Evolutionary conservation across 2,329 filamentous ascomycete species (phyloP), one percentile per base, ranked within the genome.

Genomic region (Ophiostoma australiae): DNA sequence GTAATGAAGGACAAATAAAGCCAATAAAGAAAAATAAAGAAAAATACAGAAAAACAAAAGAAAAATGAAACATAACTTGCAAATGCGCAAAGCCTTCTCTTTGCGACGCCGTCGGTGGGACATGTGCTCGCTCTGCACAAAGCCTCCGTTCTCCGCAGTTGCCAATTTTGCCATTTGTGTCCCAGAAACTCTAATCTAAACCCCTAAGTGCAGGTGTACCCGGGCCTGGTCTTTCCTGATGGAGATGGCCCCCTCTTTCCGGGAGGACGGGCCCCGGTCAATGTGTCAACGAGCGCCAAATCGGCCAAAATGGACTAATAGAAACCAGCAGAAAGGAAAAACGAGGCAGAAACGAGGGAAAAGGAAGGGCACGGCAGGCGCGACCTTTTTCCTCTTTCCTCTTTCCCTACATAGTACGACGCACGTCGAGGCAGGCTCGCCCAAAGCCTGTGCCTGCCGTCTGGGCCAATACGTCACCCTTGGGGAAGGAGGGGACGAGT

Each of bases 201-300:
- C 84, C 84, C 82, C 82, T 85, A 86, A 85, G 84, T 84, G 84
- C 84, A 86, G 83, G 83, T 85, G 78, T 78, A 81, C 78, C 79
- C 81, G 82, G 70, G 41, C 39, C 67, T 48, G 67, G 27, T 66
- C 63, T 66, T 66, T 66, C 44, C 39, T 33, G 69, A 70, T 70
- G 66, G 71, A 67, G 71, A 33, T 48, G 65, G 31, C 10, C 35
- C 52, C 37, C 52, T 27, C 68, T 65, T 65, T 65, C 61, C 61
- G 61, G 33, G 61, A 65, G 13, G 31, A 65, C 61, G 61, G 61
- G 61, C 52, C 61, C 33, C 61, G 61, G 27, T 65, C 61, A 65
- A 65, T 65, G 61, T 65, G 61, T 65, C 61, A 65, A 68, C n/a
- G 31, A 27, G 48, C 37, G 67, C 41, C 58, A 67, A 67, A 71